Conservation (phyloP, 2,329 filamentous ascomycete species). For the Fusarium graminum region DNA sequence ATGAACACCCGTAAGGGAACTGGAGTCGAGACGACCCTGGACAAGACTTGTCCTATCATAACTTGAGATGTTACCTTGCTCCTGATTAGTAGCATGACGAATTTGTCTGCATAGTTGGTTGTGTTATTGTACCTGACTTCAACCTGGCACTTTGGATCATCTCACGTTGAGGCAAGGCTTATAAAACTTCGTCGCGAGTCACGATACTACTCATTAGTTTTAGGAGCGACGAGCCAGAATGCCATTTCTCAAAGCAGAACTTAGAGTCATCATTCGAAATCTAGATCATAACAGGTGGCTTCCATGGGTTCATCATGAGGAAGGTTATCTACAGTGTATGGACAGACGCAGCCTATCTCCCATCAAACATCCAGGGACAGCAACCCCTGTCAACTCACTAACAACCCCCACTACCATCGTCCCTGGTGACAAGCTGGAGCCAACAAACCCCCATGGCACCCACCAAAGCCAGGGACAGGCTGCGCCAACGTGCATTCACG, state of each 20-base stretch:
- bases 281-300: neutral
- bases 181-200: neutral
- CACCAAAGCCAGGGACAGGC: conserved; percentile 12
- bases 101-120: neutral
- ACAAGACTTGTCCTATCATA: conserved; percentile 34
- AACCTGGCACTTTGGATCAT: neutral
- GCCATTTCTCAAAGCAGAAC: neutral
- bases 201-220: neutral
- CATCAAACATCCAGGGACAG: neutral
- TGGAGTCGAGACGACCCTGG: conserved; percentile 3
- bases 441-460: neutral
- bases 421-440: conserved; percentile 21
- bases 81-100: too few relatives aligned
- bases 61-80: conserved; percentile 5
- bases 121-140: neutral
- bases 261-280: neutral
- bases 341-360: neutral
- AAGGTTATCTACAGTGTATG: neutral
- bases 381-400: conserved; percentile 2
- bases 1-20: neutral
- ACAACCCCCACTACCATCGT: conserved; percentile 18
- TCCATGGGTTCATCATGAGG: neutral
- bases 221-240: neutral
- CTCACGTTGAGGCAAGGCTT: neutral
- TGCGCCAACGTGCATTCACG: conserved; percentile 16